phyloP scores from a whole-genome alignment of 305 asterid genomes.

The Solanum hybrid region DNA sequence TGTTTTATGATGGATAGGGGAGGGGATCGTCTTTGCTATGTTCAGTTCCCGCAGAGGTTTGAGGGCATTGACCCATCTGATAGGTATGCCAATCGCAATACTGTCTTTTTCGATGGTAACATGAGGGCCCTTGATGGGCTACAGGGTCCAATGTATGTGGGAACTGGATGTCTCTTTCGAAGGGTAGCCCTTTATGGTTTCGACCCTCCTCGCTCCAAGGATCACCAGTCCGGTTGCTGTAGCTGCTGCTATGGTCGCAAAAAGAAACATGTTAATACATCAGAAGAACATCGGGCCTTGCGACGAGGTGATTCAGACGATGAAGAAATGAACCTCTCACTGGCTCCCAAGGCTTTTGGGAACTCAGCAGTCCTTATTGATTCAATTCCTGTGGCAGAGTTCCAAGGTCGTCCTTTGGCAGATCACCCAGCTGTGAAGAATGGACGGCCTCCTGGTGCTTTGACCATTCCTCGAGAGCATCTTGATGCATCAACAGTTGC shows the following conservation, averaged over 20 bases:
- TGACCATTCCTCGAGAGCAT: conserved; percentile 49
- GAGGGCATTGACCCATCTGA: conserved; percentile 74
- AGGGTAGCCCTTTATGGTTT: conserved; percentile 60
- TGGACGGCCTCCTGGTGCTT: conserved; percentile 69
- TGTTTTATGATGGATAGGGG: conserved; percentile 87
- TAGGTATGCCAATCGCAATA: conserved; percentile 62
- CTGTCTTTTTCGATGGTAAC: conserved; percentile 65
- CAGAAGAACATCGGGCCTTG: conserved; percentile 48
- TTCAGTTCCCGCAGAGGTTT: conserved; percentile 68
- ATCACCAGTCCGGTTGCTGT: conserved; percentile 31
- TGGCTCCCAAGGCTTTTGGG: conserved; percentile 56
- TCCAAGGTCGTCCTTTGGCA: conserved; percentile 66
- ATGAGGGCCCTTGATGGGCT: conserved; percentile 75
- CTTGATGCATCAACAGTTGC: conserved; percentile 65
- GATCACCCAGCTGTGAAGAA: conserved; percentile 72
- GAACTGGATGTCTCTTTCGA: conserved; percentile 67
- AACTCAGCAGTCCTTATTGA: conserved; percentile 52
- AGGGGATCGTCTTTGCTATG: conserved; percentile 65
- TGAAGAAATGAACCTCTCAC: conserved; percentile 38
- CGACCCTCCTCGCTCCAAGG: conserved; percentile 70
- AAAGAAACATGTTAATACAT: conserved; percentile 22
- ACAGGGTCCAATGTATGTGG: conserved; percentile 73
- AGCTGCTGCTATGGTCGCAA: conserved; percentile 28
- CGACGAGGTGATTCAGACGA: conserved; percentile 53
- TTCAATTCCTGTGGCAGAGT: conserved; percentile 73